Evolutionary conservation across 768 basidiomycete species (phyloP).

Genomic region (Hemileccinum impolitum): DNA sequence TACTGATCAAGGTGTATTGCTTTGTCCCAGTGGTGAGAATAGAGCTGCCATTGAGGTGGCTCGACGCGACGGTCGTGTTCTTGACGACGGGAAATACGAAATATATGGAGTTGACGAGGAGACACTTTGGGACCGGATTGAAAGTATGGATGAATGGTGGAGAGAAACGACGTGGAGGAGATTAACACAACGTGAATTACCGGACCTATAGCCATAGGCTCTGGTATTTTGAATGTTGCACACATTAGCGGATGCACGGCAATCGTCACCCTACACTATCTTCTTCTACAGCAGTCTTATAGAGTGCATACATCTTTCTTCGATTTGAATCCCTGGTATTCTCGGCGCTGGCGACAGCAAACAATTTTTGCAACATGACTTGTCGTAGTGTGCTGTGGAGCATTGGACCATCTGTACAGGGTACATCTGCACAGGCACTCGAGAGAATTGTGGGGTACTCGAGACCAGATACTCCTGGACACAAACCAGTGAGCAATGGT

Average conservation of each 20-base stretch:
- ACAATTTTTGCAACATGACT: constrained; percentile 58
- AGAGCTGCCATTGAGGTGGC: constrained; percentile 83
- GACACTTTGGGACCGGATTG: constrained; percentile 77
- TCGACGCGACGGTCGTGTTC: constrained; percentile 56
- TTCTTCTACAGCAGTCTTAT: constrained; percentile 61
- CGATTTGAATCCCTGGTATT: constrained; percentile 78
- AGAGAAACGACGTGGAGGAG: constrained; percentile 87
- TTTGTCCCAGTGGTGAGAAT: constrained; percentile 62
- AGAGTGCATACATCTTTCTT: constrained; percentile 78
- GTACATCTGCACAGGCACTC: constrained; percentile 51
- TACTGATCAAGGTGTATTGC: constrained; percentile 10
- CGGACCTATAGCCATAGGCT: constrained; percentile 47
- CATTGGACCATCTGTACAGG: constrained; percentile 38
- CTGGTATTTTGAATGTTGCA: neutral
- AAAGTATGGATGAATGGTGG: constrained; percentile 89
- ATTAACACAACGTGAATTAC: constrained; percentile 77
- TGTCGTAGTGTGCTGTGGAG: constrained; percentile 41
- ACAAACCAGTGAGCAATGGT: constrained; percentile 62
- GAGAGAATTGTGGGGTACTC: constrained; percentile 43
- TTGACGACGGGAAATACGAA: constrained; percentile 77
- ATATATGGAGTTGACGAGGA: constrained; percentile 87
- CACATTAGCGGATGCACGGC: neutral
- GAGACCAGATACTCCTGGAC: constrained; percentile 28
- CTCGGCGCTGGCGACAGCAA: constrained; percentile 68
- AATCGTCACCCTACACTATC: constrained; percentile 23